Conservation (phyloP, 768 basidiomycete genomes). For the Dacryopinax spathularia region DNA sequence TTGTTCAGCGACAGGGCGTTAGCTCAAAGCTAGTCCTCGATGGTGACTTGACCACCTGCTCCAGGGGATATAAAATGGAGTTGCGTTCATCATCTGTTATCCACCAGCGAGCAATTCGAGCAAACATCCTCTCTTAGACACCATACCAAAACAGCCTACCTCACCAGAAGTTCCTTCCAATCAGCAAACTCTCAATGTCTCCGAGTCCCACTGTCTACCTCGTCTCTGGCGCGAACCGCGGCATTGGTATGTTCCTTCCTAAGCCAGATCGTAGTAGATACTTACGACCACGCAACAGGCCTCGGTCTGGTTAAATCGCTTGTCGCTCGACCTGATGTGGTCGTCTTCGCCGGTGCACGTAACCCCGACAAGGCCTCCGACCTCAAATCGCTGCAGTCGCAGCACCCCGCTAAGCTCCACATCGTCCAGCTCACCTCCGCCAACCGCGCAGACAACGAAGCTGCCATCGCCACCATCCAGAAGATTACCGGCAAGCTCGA, state of each 20-base stretch:
- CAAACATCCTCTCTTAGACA: too few species aligned
- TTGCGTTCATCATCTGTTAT: too few species aligned
- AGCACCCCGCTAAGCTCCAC: conserved; percentile 5
- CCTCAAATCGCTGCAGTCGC: conserved; percentile 6
- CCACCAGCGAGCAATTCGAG: too few species aligned
- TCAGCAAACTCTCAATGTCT: not conserved
- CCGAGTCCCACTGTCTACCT: not conserved
- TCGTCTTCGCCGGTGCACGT: conserved; percentile 15
- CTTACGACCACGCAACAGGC: not conserved
- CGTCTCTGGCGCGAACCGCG: conserved; percentile 14
- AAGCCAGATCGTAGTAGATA: not conserved
- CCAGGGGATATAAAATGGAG: too few species aligned
- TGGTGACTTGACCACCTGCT: too few species aligned
- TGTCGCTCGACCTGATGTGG: not conserved
- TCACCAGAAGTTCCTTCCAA: too few species aligned
- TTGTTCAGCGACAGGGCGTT: too few species aligned
- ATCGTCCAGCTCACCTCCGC: conserved; percentile 12
- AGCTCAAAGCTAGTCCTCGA: too few species aligned
- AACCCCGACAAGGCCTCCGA: not conserved
- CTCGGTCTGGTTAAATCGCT: conserved; percentile 7
- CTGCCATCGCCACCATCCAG: conserved; percentile 8
- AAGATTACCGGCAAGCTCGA: conserved; percentile 12
- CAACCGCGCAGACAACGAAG: conserved; percentile 9
- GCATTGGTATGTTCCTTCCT: conserved; percentile 4
- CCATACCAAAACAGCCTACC: too few species aligned